Conservation (phyloP, 1,284 basidiomycete species). For the Sanghuangporus baumii region DNA sequence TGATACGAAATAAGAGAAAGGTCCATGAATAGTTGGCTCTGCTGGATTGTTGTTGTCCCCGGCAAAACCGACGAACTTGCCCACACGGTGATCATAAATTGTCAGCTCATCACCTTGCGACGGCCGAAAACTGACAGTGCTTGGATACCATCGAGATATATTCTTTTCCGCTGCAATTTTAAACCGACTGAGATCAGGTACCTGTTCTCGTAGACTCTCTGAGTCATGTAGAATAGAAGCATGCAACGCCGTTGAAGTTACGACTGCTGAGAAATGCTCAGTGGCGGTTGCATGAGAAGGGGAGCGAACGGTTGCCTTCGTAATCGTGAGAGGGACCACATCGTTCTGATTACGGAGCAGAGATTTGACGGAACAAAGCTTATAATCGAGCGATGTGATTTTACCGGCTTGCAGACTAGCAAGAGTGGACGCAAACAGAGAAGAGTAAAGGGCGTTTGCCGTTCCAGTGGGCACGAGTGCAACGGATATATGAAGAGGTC, state of each 20-base stretch:
- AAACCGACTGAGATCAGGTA: slow-evolving; percentile 81
- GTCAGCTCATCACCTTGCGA: slow-evolving; percentile 37
- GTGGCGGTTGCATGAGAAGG: slow-evolving; percentile 18
- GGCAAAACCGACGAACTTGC: slow-evolving; percentile 45
- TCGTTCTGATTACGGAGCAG: slow-evolving; percentile 18
- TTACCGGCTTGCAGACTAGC: slow-evolving; percentile 21
- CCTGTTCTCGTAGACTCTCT: slow-evolving; percentile 60
- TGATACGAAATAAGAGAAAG: slow-evolving; percentile 83
- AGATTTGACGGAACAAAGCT: slow-evolving; percentile 44
- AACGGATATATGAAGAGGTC: slow-evolving; percentile 4
- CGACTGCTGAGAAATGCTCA: slow-evolving; percentile 42
- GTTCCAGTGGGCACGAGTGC: slow-evolving; percentile 79
- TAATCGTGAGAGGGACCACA: slow-evolving; percentile 51
- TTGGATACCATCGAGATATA: slow-evolving; percentile 65
- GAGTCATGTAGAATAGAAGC: slow-evolving; percentile 81
- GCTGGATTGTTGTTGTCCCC: slow-evolving; percentile 23
- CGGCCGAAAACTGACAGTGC: slow-evolving; percentile 53
- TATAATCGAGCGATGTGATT: slow-evolving; percentile 31
- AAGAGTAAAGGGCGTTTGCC: slow-evolving; percentile 89
- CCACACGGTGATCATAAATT: slow-evolving; percentile 52
- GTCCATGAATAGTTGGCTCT: slow-evolving; percentile 54
- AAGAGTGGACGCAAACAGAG: slow-evolving; percentile 42
- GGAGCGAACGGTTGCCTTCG: slow-evolving; percentile 42
- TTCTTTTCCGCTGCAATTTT: slow-evolving; percentile 81
- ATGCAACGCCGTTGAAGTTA: slow-evolving; percentile 81